A percentile compares a stretch with the other conserved stretches of the same genome.
Evolutionary conservation across 495 filamentous ascomycete genomes (phyloP).

Genomic region (Chaetomium tenue): DNA sequence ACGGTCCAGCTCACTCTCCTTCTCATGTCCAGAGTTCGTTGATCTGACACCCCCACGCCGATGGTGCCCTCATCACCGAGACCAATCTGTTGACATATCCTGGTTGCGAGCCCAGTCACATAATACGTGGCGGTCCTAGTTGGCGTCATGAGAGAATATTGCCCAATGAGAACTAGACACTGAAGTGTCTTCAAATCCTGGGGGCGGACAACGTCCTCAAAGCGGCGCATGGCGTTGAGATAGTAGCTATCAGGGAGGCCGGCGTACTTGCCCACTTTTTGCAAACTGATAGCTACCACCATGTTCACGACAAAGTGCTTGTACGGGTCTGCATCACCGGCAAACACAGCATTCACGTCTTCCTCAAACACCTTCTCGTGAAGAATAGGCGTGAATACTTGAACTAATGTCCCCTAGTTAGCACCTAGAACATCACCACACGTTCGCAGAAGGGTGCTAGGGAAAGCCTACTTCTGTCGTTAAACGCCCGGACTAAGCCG

Average conservation of each 20-base stretch:
- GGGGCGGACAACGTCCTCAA: slow-evolving; percentile 71
- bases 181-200: slow-evolving; percentile 89
- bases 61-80: slow-evolving; percentile 84
- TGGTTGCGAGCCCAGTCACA: slow-evolving; percentile 79
- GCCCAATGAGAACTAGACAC: slow-evolving; percentile 79
- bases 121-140: slow-evolving; percentile 88
- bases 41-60: slow-evolving; percentile 54
- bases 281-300: slow-evolving; percentile 88
- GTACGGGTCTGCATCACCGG: slow-evolving; percentile 69
- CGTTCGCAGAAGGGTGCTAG: neutral
- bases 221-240: slow-evolving; percentile 74
- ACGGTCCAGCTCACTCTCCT: slow-evolving; percentile 84
- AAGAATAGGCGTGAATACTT: slow-evolving; percentile 78
- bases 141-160: slow-evolving; percentile 88
- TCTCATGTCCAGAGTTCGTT: slow-evolving; percentile 80
- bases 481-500: slow-evolving; percentile 73
- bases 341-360: slow-evolving; percentile 76
- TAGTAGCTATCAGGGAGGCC: slow-evolving; percentile 91
- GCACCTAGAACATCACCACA: neutral
- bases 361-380: slow-evolving; percentile 77
- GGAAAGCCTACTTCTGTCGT: slow-evolving; percentile 64
- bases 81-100: slow-evolving; percentile 81
- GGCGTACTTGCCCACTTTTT: slow-evolving; percentile 80
- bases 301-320: slow-evolving; percentile 83
- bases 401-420: slow-evolving; percentile 53